phyloP scores from a whole-genome alignment of 768 basidiomycete genomes.

The Trametes coccinea region DNA sequence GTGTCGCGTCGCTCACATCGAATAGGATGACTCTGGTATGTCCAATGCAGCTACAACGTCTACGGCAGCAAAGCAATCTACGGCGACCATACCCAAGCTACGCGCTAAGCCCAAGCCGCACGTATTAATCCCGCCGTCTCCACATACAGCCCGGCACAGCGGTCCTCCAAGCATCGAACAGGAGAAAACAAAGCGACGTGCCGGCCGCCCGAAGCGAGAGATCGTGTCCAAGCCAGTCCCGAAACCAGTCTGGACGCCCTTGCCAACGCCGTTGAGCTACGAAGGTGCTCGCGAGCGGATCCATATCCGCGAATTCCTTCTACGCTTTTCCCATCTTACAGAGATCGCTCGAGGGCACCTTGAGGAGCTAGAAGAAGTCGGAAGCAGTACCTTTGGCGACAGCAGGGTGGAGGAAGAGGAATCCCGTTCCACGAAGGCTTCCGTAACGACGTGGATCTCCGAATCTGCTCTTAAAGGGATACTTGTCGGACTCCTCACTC shows the following conservation, averaged over 20 bases:
- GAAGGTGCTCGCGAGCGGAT: conserved; percentile 60
- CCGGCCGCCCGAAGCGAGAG: conserved; percentile 23
- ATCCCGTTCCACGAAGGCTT: not conserved
- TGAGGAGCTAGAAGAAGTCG: conserved; percentile 62
- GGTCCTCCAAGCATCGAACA: not conserved
- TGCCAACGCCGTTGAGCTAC: conserved; percentile 42
- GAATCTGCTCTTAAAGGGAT: conserved; percentile 66
- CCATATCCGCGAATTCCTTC: conserved; percentile 70
- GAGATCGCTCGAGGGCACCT: conserved; percentile 52
- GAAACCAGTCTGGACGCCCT: conserved; percentile 52
- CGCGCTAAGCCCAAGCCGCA: conserved; percentile 5
- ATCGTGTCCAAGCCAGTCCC: conserved; percentile 38
- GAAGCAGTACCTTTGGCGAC: conserved; percentile 18
- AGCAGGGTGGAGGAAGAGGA: conserved; percentile 41
- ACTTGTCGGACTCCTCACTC: conserved; percentile 58
- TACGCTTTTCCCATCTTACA: conserved; percentile 59
- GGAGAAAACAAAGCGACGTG: conserved; percentile 19
- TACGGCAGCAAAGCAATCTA: not conserved
- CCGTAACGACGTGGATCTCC: conserved; percentile 54
- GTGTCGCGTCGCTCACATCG: too few relatives aligned
- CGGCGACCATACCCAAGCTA: not conserved
- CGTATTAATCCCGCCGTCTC: conserved; percentile 10
- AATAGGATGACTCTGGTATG: too few relatives aligned
- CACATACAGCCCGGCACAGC: not conserved
- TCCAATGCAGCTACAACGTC: too few relatives aligned